phyloP scores from a whole-genome alignment of 768 basidiomycete genomes.

The Brasilioporus rufonigricans region DNA sequence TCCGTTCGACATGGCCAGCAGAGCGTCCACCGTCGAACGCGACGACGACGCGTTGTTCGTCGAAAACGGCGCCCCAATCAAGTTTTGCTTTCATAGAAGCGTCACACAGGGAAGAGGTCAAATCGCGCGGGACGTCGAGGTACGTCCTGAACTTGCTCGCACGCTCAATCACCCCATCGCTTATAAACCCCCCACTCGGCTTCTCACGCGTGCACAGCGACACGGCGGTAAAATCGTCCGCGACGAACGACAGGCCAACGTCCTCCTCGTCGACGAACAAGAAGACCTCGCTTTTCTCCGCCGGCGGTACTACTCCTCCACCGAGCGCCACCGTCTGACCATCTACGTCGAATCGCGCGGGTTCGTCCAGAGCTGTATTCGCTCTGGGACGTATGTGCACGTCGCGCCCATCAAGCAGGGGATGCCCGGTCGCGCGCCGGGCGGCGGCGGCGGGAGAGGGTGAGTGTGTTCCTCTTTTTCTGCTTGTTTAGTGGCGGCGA shows the following conservation, averaged over 20 bases:
- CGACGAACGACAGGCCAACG: conserved; percentile 17
- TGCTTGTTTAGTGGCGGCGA: background rate
- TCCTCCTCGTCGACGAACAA: conserved; percentile 32
- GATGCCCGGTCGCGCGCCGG: conserved; percentile 24
- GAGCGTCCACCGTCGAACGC: background rate
- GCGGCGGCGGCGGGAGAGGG: background rate
- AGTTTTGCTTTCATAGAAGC: conserved; percentile 29
- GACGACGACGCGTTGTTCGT: conserved; percentile 20
- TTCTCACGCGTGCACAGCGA: conserved; percentile 5
- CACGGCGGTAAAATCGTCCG: conserved; percentile 21
- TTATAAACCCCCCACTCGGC: too few species aligned
- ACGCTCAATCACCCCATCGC: background rate
- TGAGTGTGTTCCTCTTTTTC: conserved; percentile 1
- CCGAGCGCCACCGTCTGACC: conserved; percentile 10
- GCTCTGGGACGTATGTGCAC: conserved; percentile 14
- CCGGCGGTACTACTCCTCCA: conserved; percentile 24
- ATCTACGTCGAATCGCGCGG: conserved; percentile 24
- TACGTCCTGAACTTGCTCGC: background rate
- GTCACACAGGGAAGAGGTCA: conserved; percentile 19
- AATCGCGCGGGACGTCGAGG: conserved; percentile 23
- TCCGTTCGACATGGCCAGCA: background rate
- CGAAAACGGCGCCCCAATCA: conserved; percentile 21
- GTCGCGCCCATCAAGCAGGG: background rate
- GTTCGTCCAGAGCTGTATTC: conserved; percentile 27
- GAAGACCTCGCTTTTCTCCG: conserved; percentile 25